A percentile compares a stretch with the other conserved stretches of the same genome.
These are phyloP conservation scores for Cnidoscolus chayamansa DNA, from an alignment of 441 rosid genomes.

Conservation along the genomic window DNA sequence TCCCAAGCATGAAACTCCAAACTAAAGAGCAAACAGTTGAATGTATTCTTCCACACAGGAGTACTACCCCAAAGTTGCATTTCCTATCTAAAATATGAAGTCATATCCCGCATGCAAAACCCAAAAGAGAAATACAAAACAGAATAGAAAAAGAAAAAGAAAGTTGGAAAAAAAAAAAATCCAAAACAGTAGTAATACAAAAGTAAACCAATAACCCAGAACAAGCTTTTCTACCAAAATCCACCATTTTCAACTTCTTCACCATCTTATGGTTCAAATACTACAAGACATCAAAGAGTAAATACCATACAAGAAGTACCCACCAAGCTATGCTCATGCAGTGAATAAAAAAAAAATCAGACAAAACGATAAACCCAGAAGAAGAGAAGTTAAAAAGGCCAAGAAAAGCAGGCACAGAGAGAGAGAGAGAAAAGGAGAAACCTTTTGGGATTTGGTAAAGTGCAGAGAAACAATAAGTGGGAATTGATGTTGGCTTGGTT, in stretches of 20 bases:
- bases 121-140: constrained; percentile 17
- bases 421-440: constrained; percentile 4
- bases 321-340: not conserved
- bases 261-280: constrained; percentile 17
- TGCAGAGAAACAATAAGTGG: constrained; percentile 20
- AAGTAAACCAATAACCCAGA: constrained; percentile 2
- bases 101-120: constrained; percentile 32
- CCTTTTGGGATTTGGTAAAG: constrained; percentile 27
- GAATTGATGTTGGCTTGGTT: constrained; percentile 18
- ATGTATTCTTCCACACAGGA: not conserved
- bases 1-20: not conserved
- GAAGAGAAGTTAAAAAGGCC: not conserved
- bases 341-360: not conserved
- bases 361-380: constrained; percentile 14
- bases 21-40: not conserved
- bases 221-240: constrained; percentile 15
- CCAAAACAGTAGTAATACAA: constrained; percentile 7
- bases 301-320: not conserved
- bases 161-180: constrained; percentile 4
- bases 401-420: not conserved
- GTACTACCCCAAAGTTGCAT: not conserved
- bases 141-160: not conserved
- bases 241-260: constrained; percentile 9
- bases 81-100: not conserved
- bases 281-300: not conserved